A percentile compares a stretch with the other conserved stretches of the same genome.
phyloP scores from a whole-genome alignment of 1,284 basidiomycete species.

The Mrakiaceae sp. region DNA sequence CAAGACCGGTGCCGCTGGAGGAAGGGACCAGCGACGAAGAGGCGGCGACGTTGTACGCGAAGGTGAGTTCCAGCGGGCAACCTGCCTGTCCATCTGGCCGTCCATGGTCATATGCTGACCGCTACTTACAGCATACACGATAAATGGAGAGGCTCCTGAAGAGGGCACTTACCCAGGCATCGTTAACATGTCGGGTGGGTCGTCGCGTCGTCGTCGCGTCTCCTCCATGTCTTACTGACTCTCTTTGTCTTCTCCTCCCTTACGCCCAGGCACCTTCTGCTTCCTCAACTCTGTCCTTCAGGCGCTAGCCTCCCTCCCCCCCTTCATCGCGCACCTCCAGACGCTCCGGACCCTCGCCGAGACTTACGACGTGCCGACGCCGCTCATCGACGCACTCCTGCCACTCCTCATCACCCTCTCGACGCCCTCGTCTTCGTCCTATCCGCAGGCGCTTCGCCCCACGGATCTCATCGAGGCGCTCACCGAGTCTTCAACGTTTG shows the following conservation, averaged over 20 bases:
- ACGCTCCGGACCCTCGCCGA: conserved; percentile 55
- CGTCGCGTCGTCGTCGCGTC: too few species aligned
- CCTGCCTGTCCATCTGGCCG: too few species aligned
- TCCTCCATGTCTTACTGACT: conserved; percentile 32
- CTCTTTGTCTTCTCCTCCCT: conserved; percentile 70
- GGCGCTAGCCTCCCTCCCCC: conserved; percentile 61
- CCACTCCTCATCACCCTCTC: conserved; percentile 21
- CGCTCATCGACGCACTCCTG: conserved; percentile 62
- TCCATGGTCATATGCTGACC: too few species aligned
- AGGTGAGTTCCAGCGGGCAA: too few species aligned
- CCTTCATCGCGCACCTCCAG: conserved; percentile 58
- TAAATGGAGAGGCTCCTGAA: too few species aligned
- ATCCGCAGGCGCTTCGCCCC: conserved; percentile 48
- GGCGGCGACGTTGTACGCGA: too few species aligned
- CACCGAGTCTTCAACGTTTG: conserved; percentile 37
- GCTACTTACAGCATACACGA: too few species aligned
- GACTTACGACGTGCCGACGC: conserved; percentile 55
- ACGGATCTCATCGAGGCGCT: conserved; percentile 54
- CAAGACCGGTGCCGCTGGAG: too few species aligned
- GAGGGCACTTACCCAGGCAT: not conserved
- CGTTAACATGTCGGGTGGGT: conserved; percentile 1
- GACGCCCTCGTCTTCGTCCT: conserved; percentile 33
- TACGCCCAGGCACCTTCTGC: conserved; percentile 64
- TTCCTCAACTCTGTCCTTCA: conserved; percentile 82
- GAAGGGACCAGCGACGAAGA: too few species aligned